Evolutionary conservation across 306 rosid species (phyloP), one percentile per base, ranked within the genome.

Genomic region (Phaseolus lunatus): DNA sequence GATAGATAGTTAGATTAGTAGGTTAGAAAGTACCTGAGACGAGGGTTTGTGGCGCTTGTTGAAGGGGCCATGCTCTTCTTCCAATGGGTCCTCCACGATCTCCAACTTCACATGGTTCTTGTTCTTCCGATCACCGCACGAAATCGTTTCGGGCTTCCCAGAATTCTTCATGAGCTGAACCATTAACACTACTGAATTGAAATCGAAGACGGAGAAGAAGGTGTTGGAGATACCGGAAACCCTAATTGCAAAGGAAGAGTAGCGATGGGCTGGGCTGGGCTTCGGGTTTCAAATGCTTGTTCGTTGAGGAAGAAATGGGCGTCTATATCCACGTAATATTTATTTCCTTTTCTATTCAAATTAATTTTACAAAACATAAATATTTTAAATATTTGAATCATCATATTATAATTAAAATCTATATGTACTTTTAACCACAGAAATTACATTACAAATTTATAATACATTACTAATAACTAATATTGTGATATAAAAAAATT

Each of bases 81-180:
- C 91, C 47, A 88, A 73, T 5, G 87, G 64, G 47, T 92, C 97
- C 77, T 88, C 66, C 0, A 23, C 93, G 78, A 92, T 84, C 88
- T 92, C 95, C 83, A 84, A 58, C 86, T 92, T 92, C 67, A 92
- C 89, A 69, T 84, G 80, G 44, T 64, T 24, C 82, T 83, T 85
- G 48, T 67, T 24, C 83, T 83, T 84, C 31, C 18, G 0, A 64
- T 84, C 87, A 62, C 78, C 83, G 80, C 53, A 59, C 63, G 86
- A 76, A 65, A 86, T 43, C 64, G 82, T 73, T 59, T 79, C 90
- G 31, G 65, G 61, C 45, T 76, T 81, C 59, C 83, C 78, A 1
- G 95, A 86, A 72, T 54, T 72, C 77, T 81, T 89, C 95, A 90
- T 90, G 81, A 92, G 85, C 80, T 87, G 89, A 66, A 92, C 97